Base-by-base conservation (phyloP, 495 filamentous ascomycete genomes). In the Podospora fimiseda region DNA sequence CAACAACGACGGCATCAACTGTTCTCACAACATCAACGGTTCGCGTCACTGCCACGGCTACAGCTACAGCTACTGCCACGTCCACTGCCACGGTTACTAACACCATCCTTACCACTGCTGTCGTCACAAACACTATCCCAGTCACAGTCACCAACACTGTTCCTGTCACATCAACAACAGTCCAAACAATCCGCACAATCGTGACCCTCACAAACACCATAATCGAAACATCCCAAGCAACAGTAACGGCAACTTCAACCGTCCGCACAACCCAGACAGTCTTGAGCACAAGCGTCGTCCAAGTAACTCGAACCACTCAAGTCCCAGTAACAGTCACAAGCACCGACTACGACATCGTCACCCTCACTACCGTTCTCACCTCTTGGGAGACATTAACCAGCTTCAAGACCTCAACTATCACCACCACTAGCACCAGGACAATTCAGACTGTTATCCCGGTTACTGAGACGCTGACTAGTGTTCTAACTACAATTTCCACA, bases 281-380 rank as follows among this genome's bases (percentile, higher is more conserved):
- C 15, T 49, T 53, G 3, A 38, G 6, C 6, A 48, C 27, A 5
- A 33, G 11, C 27, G 11, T 11, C 6, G 27, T 33, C 27, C 27
- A 33, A 33, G 27, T 43, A 5, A 59, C 62, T 7, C 60, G 7
- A 58, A 49, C 24, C 61, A 55, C 40, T 62, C 66, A 6, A 60
- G 44, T 39, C 21, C 52, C 58, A n/a, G 41, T 46, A 7, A 46
- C 53, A 2, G n/a, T 47, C 13, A 52, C 48, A 13, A 33, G 43
- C 37, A 59, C 53, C 1, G 0, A 33, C 39, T 2, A 19, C 24
- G 1, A 44, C 46, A 55, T 43, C 39, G 15, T 53, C 13, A 60
- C 49, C 8, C 33, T 50, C 18, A 56, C 58, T 3, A 38, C 11
- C 6, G 43, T 52, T 14, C 21, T 30, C 4, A 54, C 55, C 39